These are phyloP conservation scores for Geranium incanum DNA, from an alignment of 441 rosid species.

Conservation along the genomic window DNA sequence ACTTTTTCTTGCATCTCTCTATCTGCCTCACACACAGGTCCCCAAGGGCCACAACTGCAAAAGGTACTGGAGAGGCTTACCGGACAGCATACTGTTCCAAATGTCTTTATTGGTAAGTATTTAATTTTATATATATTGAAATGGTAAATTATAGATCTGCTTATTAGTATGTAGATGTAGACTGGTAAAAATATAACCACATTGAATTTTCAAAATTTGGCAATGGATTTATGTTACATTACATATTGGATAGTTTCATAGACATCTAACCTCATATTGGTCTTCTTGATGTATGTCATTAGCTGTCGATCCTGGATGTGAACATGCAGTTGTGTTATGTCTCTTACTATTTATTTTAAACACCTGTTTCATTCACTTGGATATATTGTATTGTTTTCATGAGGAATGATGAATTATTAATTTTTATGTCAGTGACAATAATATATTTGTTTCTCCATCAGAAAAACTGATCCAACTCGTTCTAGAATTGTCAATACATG, in stretches of 20 bases:
- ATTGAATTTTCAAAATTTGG: not conserved
- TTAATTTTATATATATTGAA: not conserved
- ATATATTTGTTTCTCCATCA: too few relatives aligned
- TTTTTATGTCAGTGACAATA: too few relatives aligned
- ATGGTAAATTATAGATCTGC: not conserved
- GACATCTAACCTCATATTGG: not conserved
- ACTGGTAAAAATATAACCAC: not conserved
- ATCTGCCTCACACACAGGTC: slow-evolving; percentile 38
- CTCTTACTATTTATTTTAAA: too few relatives aligned
- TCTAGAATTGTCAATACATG: too few relatives aligned
- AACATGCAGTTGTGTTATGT: too few relatives aligned
- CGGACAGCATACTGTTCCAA: slow-evolving; percentile 89
- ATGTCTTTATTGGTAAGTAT: slow-evolving; percentile 72
- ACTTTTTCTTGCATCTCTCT: not conserved
- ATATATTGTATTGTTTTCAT: too few relatives aligned
- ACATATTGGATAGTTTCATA: not conserved
- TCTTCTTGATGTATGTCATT: too few relatives aligned
- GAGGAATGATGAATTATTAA: too few relatives aligned
- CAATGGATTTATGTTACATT: not conserved
- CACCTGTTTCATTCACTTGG: too few relatives aligned
- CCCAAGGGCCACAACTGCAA: slow-evolving; percentile 85
- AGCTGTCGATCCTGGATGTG: too few relatives aligned
- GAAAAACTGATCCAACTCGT: too few relatives aligned
- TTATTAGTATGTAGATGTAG: not conserved
- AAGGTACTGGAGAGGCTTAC: slow-evolving; percentile 79